Conservation (phyloP, 176 grass and related monocot species). For the Oropetium thomaeum region DNA sequence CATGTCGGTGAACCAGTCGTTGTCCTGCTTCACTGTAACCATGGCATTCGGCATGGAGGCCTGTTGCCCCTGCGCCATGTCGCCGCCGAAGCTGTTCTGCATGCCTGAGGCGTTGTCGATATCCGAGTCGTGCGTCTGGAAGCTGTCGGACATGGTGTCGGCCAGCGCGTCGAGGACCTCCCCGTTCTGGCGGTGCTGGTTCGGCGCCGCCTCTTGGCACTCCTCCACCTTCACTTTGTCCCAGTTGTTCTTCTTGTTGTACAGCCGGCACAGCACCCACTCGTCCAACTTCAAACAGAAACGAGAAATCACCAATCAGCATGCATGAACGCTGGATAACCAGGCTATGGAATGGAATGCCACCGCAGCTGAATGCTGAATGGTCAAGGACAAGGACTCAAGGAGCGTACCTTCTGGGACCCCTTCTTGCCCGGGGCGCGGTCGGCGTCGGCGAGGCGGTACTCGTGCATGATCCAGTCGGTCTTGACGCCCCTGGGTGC, state of each 20-base stretch:
- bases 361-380: not conserved
- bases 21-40: conserved; percentile 55
- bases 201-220: conserved; percentile 20
- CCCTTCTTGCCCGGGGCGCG: conserved; percentile 50
- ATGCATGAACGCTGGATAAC: not conserved
- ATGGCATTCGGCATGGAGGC: not conserved
- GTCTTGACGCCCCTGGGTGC: conserved; percentile 66
- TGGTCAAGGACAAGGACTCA: not conserved
- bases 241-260: conserved; percentile 91
- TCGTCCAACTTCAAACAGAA: conserved; percentile 50
- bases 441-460: conserved; percentile 52
- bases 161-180: conserved; percentile 34
- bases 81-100: conserved; percentile 20
- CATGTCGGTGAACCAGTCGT: conserved; percentile 48
- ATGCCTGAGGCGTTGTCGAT: conserved; percentile 44
- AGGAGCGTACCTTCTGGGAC: conserved; percentile 40
- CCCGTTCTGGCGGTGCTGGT: conserved; percentile 4
- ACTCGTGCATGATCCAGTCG: conserved; percentile 93
- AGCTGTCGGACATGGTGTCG: conserved; percentile 55
- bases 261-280: conserved; percentile 72
- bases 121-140: conserved; percentile 62
- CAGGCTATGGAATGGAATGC: not conserved
- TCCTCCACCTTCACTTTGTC: conserved; percentile 49
- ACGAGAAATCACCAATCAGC: not conserved
- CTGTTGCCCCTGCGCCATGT: conserved; percentile 28